Conservation (phyloP, 2,329 filamentous ascomycete species). For the Aspergillus sp. region DNA sequence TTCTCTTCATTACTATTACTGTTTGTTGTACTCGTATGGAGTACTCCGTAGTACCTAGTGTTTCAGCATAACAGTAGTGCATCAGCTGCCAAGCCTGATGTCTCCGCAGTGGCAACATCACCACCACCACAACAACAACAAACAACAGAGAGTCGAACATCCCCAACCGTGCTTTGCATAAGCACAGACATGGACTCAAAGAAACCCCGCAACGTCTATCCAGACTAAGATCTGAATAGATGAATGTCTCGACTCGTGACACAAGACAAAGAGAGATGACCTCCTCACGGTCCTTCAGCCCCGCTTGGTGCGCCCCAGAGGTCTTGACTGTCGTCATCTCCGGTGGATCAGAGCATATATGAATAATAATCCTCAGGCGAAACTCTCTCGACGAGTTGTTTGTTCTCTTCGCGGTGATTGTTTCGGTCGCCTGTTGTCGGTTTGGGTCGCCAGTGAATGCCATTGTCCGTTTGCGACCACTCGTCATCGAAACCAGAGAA, state of each 20-base stretch:
- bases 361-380: no score
- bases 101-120: no score
- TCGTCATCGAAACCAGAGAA: not conserved
- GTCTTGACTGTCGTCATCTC: not conserved
- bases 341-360: not conserved
- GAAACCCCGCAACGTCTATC: not conserved
- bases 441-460: not conserved
- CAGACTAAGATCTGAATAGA: not conserved
- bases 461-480: not conserved
- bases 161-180: no score
- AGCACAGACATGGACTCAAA: not conserved
- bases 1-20: no score
- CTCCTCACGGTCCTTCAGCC: not conserved
- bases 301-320: not conserved
- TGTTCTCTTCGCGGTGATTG: no score
- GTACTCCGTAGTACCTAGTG: no score
- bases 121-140: no score
- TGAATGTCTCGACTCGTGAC: not conserved
- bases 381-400: no score
- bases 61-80: no score
- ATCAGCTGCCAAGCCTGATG: no score
- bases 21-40: no score
- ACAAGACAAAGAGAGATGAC: not conserved
- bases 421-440: not conserved
- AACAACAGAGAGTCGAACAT: no score